Conservation (phyloP, 345 rosid genomes). For the Salix dunnii region DNA sequence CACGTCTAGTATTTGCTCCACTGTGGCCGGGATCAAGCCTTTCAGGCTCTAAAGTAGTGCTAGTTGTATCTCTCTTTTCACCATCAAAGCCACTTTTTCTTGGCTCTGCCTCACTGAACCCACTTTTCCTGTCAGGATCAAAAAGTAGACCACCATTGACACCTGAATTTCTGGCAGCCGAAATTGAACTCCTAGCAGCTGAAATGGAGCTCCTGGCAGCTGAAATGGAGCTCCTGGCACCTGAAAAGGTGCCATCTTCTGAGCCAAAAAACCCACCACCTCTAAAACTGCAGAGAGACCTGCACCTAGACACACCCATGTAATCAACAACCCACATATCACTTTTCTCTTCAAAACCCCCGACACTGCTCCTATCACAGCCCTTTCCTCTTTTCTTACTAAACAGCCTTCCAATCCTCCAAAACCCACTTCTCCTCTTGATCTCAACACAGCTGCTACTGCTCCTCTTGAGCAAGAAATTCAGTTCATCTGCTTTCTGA, state of each 20-base stretch:
- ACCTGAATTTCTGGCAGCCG: conserved; percentile 85
- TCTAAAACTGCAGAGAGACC: conserved; percentile 85
- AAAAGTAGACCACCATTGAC: conserved; percentile 58
- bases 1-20: conserved; percentile 42
- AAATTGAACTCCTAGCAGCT: conserved; percentile 45
- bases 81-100: conserved; percentile 47
- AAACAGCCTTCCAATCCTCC: conserved; percentile 71
- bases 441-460: conserved; percentile 89
- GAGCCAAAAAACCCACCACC: conserved; percentile 66
- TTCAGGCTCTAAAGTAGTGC: conserved; percentile 31
- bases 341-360: conserved; percentile 51
- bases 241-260: conserved; percentile 54
- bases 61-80: conserved; percentile 32
- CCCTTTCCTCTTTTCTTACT: conserved; percentile 54
- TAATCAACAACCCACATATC: conserved; percentile 80
- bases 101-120: conserved; percentile 65
- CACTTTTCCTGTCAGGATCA: conserved; percentile 80
- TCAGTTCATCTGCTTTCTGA: conserved; percentile 42
- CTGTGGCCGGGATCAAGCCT: conserved; percentile 18
- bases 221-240: conserved; percentile 30
- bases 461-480: conserved; percentile 64
- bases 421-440: conserved; percentile 68
- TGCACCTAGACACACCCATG: conserved; percentile 72
- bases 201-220: conserved; percentile 35
- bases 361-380: conserved; percentile 32